phyloP scores from a whole-genome alignment of 1,284 basidiomycete genomes.

The Testicularia cyperi region DNA sequence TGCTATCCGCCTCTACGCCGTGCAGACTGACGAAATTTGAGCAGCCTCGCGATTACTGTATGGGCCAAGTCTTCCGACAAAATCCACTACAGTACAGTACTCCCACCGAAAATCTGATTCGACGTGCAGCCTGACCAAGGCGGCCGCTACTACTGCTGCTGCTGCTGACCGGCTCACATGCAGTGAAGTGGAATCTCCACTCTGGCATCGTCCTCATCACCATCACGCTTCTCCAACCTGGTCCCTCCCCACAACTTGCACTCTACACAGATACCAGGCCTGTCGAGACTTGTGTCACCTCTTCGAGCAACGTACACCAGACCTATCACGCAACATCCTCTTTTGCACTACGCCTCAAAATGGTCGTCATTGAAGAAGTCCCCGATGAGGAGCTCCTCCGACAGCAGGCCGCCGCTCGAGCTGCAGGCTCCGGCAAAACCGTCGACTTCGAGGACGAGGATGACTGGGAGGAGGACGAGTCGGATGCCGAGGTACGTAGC shows the following conservation, averaged over 20 bases:
- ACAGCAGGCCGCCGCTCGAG: slow-evolving; percentile 28
- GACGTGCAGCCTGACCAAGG: too few species aligned
- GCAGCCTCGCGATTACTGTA: too few species aligned
- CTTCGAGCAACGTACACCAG: background rate
- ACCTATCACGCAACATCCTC: background rate
- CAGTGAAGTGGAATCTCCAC: slow-evolving; percentile 26
- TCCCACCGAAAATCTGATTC: too few species aligned
- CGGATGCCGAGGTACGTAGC: slow-evolving; percentile 34
- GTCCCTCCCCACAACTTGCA: too few species aligned
- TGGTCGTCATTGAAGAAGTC: slow-evolving; percentile 42
- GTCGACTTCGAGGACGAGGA: slow-evolving; percentile 10
- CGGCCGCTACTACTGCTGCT: too few species aligned
- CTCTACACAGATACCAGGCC: too few species aligned
- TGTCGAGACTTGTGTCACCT: too few species aligned
- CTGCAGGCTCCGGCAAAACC: slow-evolving; percentile 2
- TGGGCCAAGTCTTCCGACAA: too few species aligned
- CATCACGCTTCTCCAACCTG: background rate
- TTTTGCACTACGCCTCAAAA: slow-evolving; percentile 1
- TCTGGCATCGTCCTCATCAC: background rate
- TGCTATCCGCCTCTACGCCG: too few species aligned
- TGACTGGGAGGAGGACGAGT: slow-evolving; percentile 29
- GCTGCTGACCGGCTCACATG: too few species aligned
- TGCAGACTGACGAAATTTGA: too few species aligned
- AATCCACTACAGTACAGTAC: too few species aligned
- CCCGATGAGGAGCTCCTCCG: slow-evolving; percentile 42